Evolutionary conservation across 768 basidiomycete species (phyloP).

Genomic region (Chiua virens): DNA sequence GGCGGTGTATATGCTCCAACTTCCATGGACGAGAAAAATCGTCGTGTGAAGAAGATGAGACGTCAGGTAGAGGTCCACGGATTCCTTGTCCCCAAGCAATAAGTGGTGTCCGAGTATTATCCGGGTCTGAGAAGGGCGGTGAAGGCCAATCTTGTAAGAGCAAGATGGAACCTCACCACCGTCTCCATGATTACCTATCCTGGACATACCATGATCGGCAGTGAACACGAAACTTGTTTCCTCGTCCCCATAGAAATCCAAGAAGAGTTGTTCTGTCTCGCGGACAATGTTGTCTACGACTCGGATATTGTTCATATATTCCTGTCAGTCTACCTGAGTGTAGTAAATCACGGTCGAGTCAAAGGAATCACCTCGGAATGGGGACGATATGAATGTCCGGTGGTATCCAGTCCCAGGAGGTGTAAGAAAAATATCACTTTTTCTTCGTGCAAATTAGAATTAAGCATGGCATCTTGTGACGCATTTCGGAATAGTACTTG

Average conservation of each 20-base stretch:
- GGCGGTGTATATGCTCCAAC: constrained; percentile 55
- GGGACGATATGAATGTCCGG: constrained; percentile 84
- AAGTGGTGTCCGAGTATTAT: constrained; percentile 84
- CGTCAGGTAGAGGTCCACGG: constrained; percentile 63
- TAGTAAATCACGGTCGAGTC: not conserved
- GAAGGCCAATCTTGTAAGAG: constrained; percentile 1
- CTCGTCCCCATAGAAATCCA: constrained; percentile 63
- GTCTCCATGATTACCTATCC: constrained; percentile 86
- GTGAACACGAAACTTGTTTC: constrained; percentile 80
- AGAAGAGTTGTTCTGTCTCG: constrained; percentile 60
- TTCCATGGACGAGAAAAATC: constrained; percentile 66
- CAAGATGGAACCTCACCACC: constrained; percentile 53
- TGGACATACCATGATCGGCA: constrained; percentile 90
- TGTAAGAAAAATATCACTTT: constrained; percentile 82
- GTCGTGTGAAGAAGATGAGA: constrained; percentile 61
- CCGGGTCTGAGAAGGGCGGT: constrained; percentile 59
- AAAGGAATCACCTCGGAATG: constrained; percentile 61
- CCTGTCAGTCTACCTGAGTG: constrained; percentile 39
- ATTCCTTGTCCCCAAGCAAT: constrained; percentile 82
- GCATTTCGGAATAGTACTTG: constrained; percentile 61
- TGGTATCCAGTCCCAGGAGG: constrained; percentile 81
- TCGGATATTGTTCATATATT: constrained; percentile 84
- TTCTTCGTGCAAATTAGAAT: constrained; percentile 51
- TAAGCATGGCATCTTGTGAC: constrained; percentile 47
- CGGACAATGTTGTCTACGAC: constrained; percentile 75